Evolutionary conservation across 1,284 basidiomycete species (phyloP), one percentile per base, ranked within the genome.

Genomic region (Moesziomyces sp.): DNA sequence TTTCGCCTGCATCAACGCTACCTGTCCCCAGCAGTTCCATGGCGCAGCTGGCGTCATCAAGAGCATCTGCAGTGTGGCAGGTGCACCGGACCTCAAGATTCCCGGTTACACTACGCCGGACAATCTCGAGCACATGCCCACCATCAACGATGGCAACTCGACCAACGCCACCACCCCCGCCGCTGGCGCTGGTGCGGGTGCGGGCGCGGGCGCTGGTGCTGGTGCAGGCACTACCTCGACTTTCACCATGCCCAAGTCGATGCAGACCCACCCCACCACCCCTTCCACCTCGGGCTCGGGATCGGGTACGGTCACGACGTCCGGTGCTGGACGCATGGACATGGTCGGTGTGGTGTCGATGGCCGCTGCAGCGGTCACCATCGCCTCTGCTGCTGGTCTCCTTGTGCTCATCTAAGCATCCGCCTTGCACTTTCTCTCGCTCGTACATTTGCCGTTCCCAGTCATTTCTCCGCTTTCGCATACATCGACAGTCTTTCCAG

Each of bases 11-110:
- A 54, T 73, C 60, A 73, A 73, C 23, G 53, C 64, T 18, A 73
- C 70, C n/a, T 73, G 70, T 30, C 64, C 70, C 3, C 55, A 63
- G 49, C 70, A 73, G 40, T 73, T 59, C 47, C 60, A 73, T 38
- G 70, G 70, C 14, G 70, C 70, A n/a, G 70, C 70, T n/a, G 70
- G 70, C 13, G 70, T 73, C 28, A 40, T 73, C 50, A 67, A 52
- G 51, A 68, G 66, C 46, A 67, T 73, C 47, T 73, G 70, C 50
- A 42, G 49, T 7, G 64, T 48, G 5, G 34, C 52, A 3, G 64
- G 64, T 11, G 53, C 46, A 1, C 60, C 70, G 10, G 30, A 42
- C n/a, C 23, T 67, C 19, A 34, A 46, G 11, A 73, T 73, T 21
- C 59, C 70, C 6, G 70, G 70, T n/a, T 73, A 73, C 53, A 38